These are phyloP conservation scores for Fusarium stilboides DNA, from an alignment of 2,329 filamentous ascomycete genomes.

Conservation along the genomic window DNA sequence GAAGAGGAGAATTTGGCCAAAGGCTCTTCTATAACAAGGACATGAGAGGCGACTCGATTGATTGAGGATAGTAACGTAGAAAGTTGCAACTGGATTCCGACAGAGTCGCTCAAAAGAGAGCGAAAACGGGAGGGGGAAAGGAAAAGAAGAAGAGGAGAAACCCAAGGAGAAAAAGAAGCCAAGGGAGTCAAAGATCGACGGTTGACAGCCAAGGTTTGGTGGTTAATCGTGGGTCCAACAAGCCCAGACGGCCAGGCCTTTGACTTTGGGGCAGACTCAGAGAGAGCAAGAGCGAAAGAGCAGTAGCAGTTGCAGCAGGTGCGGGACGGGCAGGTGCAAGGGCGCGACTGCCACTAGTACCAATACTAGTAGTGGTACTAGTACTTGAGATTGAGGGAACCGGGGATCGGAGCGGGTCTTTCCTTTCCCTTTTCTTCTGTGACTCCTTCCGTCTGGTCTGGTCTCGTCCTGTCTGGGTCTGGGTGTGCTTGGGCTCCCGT, in stretches of 20 bases:
- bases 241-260: conserved; percentile 2
- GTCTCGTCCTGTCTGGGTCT: conserved; percentile 12
- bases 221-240: conserved; percentile 44
- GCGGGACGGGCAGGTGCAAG: not conserved
- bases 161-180: conserved; percentile 39
- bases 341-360: not conserved
- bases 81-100: conserved; percentile 5
- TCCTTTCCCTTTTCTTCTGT: conserved; percentile 20
- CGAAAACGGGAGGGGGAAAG: conserved; percentile 25
- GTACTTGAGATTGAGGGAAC: conserved; percentile 26
- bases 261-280: not conserved
- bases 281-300: not conserved
- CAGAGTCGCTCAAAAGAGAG: conserved; percentile 44
- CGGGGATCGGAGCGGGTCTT: conserved; percentile 40
- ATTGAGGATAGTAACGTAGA: conserved; percentile 1
- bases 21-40: conserved; percentile 56
- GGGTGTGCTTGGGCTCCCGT: not conserved
- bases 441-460: conserved; percentile 37
- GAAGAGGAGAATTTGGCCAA: conserved; percentile 40
- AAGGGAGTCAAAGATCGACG: conserved; percentile 45
- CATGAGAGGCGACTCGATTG: conserved; percentile 50
- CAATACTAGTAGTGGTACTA: conserved; percentile 19
- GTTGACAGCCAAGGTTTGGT: conserved; percentile 35
- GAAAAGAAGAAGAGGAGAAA: conserved; percentile 22
- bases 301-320: conserved; percentile 2